phyloP scores from a whole-genome alignment of 148 eudicot genomes.

The Rhododendron molle region DNA sequence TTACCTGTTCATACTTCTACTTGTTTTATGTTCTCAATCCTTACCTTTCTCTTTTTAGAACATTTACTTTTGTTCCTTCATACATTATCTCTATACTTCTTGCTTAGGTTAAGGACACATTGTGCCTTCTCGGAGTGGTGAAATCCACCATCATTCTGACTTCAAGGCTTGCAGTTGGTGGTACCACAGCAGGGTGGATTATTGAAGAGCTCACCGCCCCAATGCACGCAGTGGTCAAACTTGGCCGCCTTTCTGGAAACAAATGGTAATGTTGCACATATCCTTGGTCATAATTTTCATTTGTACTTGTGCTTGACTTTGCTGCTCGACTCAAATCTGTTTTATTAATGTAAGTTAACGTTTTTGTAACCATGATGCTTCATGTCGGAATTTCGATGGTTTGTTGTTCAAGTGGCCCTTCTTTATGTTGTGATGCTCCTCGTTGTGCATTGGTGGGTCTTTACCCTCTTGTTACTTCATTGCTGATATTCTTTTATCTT shows the following conservation, averaged over 20 bases:
- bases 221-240: conserved; percentile 93
- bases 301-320: neutral
- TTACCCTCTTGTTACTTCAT: neutral
- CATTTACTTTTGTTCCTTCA: neutral
- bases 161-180: conserved; percentile 79
- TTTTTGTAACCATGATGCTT: neutral
- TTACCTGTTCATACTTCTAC: neutral
- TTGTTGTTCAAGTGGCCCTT: neutral
- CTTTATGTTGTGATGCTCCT: neutral
- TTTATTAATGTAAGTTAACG: neutral
- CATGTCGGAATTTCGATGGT: neutral
- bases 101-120: conserved; percentile 80
- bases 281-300: neutral
- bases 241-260: conserved; percentile 79
- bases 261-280: conserved; percentile 52
- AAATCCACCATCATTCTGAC: conserved; percentile 65
- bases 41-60: neutral
- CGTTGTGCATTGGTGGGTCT: neutral
- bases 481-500: neutral
- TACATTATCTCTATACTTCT: conserved; percentile 8
- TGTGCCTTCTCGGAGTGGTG: conserved; percentile 90
- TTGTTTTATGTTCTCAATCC: neutral
- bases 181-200: conserved; percentile 80
- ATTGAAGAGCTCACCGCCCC: conserved; percentile 92
- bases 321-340: neutral